These are phyloP conservation scores for Metarhizium guizhouense DNA, from an alignment of 2,329 filamentous ascomycete genomes.

Conservation along the genomic window DNA sequence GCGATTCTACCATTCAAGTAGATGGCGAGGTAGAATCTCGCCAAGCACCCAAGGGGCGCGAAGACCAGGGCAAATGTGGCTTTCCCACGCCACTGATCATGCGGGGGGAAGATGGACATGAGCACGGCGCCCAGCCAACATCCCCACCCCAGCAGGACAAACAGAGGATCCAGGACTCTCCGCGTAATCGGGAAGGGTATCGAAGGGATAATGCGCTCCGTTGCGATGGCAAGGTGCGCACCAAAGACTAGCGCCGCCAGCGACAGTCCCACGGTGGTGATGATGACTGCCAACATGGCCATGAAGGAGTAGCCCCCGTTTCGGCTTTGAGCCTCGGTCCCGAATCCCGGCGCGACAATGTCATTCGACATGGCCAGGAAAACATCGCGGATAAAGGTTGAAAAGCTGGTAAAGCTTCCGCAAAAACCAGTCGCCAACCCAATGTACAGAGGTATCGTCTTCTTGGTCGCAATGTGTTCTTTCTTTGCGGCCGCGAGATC, in stretches of 20 bases:
- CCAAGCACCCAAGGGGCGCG: conserved; percentile 68
- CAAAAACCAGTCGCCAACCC: conserved; percentile 82
- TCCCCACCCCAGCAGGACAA: conserved; percentile 58
- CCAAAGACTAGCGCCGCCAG: conserved; percentile 62
- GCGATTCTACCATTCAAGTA: conserved; percentile 58
- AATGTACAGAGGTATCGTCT: conserved; percentile 81
- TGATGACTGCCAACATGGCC: conserved; percentile 66
- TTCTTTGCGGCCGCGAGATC: conserved; percentile 41
- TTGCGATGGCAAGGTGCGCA: conserved; percentile 60
- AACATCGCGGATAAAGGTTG: conserved; percentile 69
- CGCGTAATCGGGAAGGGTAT: conserved; percentile 50
- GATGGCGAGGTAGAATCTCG: conserved; percentile 64
- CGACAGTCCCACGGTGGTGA: conserved; percentile 63
- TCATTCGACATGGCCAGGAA: conserved; percentile 76
- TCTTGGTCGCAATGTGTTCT: conserved; percentile 58
- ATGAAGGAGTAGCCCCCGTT: conserved; percentile 75
- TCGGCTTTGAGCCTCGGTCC: conserved; percentile 34
- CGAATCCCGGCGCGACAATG: conserved; percentile 34
- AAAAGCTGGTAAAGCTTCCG: conserved; percentile 85
- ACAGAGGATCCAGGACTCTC: conserved; percentile 52
- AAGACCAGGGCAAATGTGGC: conserved; percentile 73
- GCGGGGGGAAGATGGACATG: conserved; percentile 62
- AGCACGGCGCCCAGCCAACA: conserved; percentile 72
- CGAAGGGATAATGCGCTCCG: conserved; percentile 50
- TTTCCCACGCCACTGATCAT: conserved; percentile 65